Conservation (phyloP, 257 asterid species). For the Plantago ovata region DNA sequence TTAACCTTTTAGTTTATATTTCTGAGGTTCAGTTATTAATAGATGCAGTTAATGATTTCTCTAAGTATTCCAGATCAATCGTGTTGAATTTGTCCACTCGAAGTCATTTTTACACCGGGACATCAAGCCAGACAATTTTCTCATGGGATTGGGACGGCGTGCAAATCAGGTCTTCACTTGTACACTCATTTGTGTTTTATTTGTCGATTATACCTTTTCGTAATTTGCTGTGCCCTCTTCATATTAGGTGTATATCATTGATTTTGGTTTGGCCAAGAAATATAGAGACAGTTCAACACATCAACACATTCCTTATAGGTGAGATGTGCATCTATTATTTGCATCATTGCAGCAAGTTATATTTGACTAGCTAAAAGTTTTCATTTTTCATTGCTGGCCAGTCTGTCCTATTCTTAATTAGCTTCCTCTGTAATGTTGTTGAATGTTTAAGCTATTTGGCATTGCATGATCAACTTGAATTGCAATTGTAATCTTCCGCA, state of each 20-base stretch:
- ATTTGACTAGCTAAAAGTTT: neutral
- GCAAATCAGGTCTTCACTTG: slow-evolving; percentile 75
- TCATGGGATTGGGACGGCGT: slow-evolving; percentile 98
- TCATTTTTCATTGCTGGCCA: neutral
- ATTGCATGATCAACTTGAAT: neutral
- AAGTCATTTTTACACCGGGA: slow-evolving; percentile 97
- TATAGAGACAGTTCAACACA: slow-evolving; percentile 75
- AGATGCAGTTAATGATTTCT: slow-evolving; percentile 10
- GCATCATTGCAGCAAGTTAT: slow-evolving; percentile 5
- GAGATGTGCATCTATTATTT: slow-evolving; percentile 23
- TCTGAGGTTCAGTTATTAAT: slow-evolving; percentile 6
- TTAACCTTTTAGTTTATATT: slow-evolving; percentile 23
- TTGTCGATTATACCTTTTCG: neutral
- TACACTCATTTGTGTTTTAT: slow-evolving; percentile 10
- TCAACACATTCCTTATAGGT: slow-evolving; percentile 97
- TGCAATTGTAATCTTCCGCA: neutral
- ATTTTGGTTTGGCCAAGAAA: slow-evolving; percentile 97
- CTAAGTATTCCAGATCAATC: slow-evolving; percentile 68
- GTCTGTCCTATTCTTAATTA: neutral
- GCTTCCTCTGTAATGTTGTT: slow-evolving; percentile 11
- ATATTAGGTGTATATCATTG: slow-evolving; percentile 83
- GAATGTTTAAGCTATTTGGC: neutral
- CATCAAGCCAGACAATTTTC: slow-evolving; percentile 98
- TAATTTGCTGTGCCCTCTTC: slow-evolving; percentile 12
- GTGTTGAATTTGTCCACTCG: slow-evolving; percentile 86